phyloP scores from a whole-genome alignment of 192 early-diverging fungal species.

The Entophlyctis helioformis region DNA sequence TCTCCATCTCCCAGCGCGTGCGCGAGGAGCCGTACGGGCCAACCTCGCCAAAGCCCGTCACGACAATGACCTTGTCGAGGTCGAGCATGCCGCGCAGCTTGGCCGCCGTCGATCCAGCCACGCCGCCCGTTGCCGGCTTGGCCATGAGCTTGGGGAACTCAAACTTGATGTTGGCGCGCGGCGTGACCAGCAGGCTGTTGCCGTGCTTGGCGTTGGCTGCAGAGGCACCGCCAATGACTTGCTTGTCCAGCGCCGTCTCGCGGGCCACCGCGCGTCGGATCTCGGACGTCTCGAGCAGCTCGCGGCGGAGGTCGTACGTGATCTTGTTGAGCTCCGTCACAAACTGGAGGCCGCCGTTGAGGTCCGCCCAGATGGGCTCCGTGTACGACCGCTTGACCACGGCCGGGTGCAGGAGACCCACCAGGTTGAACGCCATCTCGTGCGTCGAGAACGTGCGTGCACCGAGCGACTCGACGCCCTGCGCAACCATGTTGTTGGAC shows the following conservation, averaged over 20 bases:
- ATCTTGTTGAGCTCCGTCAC: slow-evolving; percentile 75
- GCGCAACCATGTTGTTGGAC: slow-evolving; percentile 77
- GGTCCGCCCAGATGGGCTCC: slow-evolving; percentile 78
- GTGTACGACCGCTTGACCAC: slow-evolving; percentile 60
- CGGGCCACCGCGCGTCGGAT: slow-evolving; percentile 70
- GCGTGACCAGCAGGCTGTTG: slow-evolving; percentile 49
- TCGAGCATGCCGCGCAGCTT: slow-evolving; percentile 67
- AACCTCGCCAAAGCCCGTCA: slow-evolving; percentile 92
- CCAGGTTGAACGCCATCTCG: slow-evolving; percentile 92
- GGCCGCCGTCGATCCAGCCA: no score
- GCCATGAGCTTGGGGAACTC: slow-evolving; percentile 60
- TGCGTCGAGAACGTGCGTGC: slow-evolving; percentile 81
- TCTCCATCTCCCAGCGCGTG: slow-evolving; percentile 96
- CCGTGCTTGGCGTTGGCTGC: slow-evolving; percentile 42
- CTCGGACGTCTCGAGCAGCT: slow-evolving; percentile 75
- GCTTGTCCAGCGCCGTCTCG: slow-evolving; percentile 68
- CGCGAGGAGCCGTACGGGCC: slow-evolving; percentile 79
- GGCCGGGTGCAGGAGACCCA: slow-evolving; percentile 72
- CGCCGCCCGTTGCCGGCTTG: no score
- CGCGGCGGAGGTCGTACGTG: slow-evolving; percentile 57
- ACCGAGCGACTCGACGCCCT: slow-evolving; percentile 76
- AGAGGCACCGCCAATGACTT: slow-evolving; percentile 60
- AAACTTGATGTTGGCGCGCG: slow-evolving; percentile 78
- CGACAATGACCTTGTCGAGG: slow-evolving; percentile 82
- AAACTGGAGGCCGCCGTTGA: slow-evolving; percentile 84